Base-by-base conservation (phyloP, 257 asterid species). In the Eucommia ulmoides region DNA sequence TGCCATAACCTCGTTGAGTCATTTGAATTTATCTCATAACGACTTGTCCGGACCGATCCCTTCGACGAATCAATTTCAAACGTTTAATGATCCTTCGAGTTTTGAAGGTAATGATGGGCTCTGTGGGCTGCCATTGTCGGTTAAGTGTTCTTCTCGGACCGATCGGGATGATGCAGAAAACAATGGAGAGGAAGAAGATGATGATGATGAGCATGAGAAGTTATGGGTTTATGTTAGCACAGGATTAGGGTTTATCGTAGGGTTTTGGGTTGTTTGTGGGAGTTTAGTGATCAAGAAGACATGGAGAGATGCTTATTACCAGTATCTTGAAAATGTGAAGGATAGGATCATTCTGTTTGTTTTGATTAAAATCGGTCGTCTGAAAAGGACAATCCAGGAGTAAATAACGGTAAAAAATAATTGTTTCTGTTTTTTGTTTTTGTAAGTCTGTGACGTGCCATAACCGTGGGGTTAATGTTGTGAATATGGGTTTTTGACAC, bases 71-170 rank as follows among this genome's bases (percentile, higher is more conserved):
- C 61, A 48, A 14, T 49, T 62, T 7, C 35, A 18, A 33, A 54
- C 63, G 1, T 66, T 65, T n/a, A 45, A 45, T 23, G 57, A 60
- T 23, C 51, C 66, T 19, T 54, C 66, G 4, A 59, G 46, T 12
- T 59, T 53, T 19, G 50, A 21, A 22, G 56, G 63, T 18, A 60
- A 60, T 19, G 47, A 59, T 24, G 22, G 26, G 46, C 62, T 54
- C 16, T 44, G 63, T 44, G 66, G 66, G 12, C 19, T 22, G 7
- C 55, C 60, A 41, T 48, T 57, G 46, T 51, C 14, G 24, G 41
- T 17, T 2, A 50, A 25, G 49, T 64, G 64, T 25, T 24, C 20
- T 3, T 7, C 8, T 2, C 45, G 2, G 1, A 54, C 1, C 5
- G 38, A 16, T 14, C 49, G 46, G 17, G 25, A 56, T n/a, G 50